Evolutionary conservation across 306 rosid genomes (phyloP).

Genomic region (Ziziphus jujuba): DNA sequence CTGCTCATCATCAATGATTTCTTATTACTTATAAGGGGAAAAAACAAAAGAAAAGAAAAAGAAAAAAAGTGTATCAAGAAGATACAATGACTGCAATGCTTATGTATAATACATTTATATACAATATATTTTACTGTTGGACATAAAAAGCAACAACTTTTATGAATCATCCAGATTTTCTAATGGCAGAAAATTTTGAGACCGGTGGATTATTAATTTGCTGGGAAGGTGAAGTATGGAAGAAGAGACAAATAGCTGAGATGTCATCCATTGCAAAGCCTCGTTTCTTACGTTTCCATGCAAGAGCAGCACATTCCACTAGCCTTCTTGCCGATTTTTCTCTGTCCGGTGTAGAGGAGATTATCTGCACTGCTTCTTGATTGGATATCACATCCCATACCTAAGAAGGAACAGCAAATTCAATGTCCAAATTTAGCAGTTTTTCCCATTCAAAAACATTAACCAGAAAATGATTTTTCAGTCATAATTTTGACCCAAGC

Average conservation of each 20-base stretch:
- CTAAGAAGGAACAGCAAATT: slow-evolving; percentile 19
- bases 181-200: slow-evolving; percentile 15
- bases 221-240: slow-evolving; percentile 31
- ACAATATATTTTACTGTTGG: neutral
- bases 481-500: too few species aligned
- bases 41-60: too few species aligned
- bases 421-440: neutral
- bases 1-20: too few species aligned
- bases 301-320: slow-evolving; percentile 53
- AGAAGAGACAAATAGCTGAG: slow-evolving; percentile 72
- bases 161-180: slow-evolving; percentile 2
- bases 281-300: slow-evolving; percentile 70
- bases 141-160: neutral
- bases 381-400: slow-evolving; percentile 80
- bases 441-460: too few species aligned
- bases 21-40: too few species aligned
- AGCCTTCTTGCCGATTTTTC: slow-evolving; percentile 60
- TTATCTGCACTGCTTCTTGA: slow-evolving; percentile 65
- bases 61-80: neutral
- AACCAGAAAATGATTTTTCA: neutral
- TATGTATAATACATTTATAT: neutral
- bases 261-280: slow-evolving; percentile 74
- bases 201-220: slow-evolving; percentile 5
- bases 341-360: slow-evolving; percentile 38
- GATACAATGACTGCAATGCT: too few species aligned